Evolutionary conservation across 2,329 filamentous ascomycete species (phyloP), one percentile per base, ranked within the genome.

Genomic region (Tolypocladium endophyticum): DNA sequence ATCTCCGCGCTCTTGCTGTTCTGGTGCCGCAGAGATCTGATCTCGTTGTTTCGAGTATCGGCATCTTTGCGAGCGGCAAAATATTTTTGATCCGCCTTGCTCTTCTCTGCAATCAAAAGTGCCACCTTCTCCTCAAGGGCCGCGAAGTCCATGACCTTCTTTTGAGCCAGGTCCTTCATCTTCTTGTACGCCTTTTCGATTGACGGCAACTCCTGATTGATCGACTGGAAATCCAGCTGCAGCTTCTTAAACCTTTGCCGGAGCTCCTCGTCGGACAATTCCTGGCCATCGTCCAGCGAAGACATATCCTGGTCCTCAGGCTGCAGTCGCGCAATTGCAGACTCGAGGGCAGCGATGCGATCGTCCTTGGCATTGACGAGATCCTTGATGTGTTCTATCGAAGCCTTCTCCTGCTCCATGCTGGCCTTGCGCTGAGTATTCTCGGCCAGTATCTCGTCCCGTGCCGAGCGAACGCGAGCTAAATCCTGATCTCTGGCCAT

Each of bases 71-170:
- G 92, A 11, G 92, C 91, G 1, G 90, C 90, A 72, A 97, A 97
- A 71, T 96, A 99, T 74, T 97, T 97, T 70, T 97, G 93, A 69
- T 99, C 94, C 1, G 93, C 93, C 74, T 97, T 97, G 64, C 88
- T 87, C 77, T 99, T 99, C 74, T 99, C 92, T 0, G 91, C 90
- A 47, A 84, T 85, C 25, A 95, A 77, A 30, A 89, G 79, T 23
- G 84, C 77, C 43, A 93, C 79, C 63, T 88, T 89, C 60, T 96
- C 92, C 74, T 97, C 92, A 69, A 91, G 77, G 4, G 82, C 79
- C 7, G 81, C 78, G 58, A 89, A 85, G 63, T 96, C 92, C 67
- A 88, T 82, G 39, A 96, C 86, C 74, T 96, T 97, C 76, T 91
- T 93, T 57, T 88, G 87, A 9, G 92, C 92, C 60, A 96, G 74